Evolutionary conservation across 257 asterid genomes (phyloP), one percentile per base, ranked within the genome.

Genomic region (Ilex aquifolium): DNA sequence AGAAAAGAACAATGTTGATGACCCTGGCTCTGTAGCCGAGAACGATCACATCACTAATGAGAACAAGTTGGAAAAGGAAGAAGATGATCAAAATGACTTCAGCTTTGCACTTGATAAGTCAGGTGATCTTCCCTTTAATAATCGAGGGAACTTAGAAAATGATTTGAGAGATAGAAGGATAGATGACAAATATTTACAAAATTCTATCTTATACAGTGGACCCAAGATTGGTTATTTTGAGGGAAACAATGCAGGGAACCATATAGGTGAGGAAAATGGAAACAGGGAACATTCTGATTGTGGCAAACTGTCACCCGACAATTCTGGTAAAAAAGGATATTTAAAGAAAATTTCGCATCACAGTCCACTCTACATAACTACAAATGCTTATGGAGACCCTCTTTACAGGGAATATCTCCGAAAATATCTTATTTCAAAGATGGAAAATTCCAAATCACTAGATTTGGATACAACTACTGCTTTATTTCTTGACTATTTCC

Each of bases 401-500:
- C 74, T 77, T 59, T 75, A 81, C 86, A 80, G 63, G 59, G 88
- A 81, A 69, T 75, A 73, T 70, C 77, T 83, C 56, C 80, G 59
- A 64, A 61, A 64, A 63, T 76, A 77, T 76, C 80, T 79, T 67
- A 57, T 71, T 50, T 53, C 77, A 69, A 81, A 77, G 78, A 71
- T 72, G 78, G 72, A 62, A 68, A 77, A 69, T 57, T 59, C 76
- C 62, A 64, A 73, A 60, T 63, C 74, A 44, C 59, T 56, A 16
- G 83, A 70, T 73, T 56, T 75, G 77, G 80, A 74, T 71, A 72
- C 80, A 71, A 62, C 72, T 30, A 31, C 84, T 56, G 71, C 87
- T 57, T 70, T 86, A 50, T 65, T 80, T 78, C 79, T 89, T 21
- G 83, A 83, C 61, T 85, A 82, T 79, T 64, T 74, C 60, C 93